Evolutionary conservation across 345 rosid genomes (phyloP).

Genomic region (Bretschneidera sinensis): DNA sequence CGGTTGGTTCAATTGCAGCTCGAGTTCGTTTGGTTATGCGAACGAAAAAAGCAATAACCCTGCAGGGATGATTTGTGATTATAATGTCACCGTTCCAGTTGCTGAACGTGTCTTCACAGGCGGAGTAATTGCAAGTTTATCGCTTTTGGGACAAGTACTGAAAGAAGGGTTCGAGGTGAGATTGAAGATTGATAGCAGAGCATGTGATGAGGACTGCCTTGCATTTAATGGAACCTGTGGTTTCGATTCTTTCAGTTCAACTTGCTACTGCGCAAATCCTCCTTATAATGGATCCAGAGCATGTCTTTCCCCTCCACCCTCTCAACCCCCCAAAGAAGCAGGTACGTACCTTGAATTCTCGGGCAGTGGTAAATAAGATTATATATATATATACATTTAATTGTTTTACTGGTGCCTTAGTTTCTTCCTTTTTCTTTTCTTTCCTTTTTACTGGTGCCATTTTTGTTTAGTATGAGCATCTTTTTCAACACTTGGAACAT

Average conservation of each 20-base stretch:
- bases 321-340: not conserved
- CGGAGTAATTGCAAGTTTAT: not conserved
- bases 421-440: not conserved
- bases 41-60: not conserved
- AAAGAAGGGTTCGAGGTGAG: constrained; percentile 27
- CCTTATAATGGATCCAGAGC: not conserved
- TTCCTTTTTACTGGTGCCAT: too few species aligned
- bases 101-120: not conserved
- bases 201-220: constrained; percentile 9
- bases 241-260: not conserved
- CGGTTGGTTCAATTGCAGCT: not conserved
- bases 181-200: constrained; percentile 12
- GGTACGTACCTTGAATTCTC: too few species aligned
- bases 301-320: not conserved
- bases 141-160: not conserved
- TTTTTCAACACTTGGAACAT: too few species aligned
- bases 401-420: too few species aligned
- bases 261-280: constrained; percentile 1
- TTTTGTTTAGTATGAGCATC: too few species aligned
- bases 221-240: constrained; percentile 19
- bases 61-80: not conserved
- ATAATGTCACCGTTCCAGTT: constrained; percentile 3
- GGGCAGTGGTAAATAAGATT: too few species aligned
- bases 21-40: not conserved
- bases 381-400: too few species aligned